Evolutionary conservation across 2,329 filamentous ascomycete species (phyloP), one percentile per base, ranked within the genome.

Genomic region (Curvularia spicifera): DNA sequence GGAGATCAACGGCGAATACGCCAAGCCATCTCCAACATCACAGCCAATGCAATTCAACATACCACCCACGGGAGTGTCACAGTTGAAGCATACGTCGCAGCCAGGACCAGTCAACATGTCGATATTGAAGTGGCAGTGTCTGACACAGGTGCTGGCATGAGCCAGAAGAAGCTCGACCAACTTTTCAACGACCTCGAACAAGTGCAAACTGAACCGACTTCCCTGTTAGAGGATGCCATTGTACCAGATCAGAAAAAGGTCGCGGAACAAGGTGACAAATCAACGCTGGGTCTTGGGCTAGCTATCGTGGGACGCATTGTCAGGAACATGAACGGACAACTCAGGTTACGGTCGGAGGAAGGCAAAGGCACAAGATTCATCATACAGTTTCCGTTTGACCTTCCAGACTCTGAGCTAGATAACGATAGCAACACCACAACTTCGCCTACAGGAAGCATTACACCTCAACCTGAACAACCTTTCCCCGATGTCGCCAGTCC

Each of bases 301-400:
- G 93, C 93, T 0, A 83, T 96, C 12, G 93, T 96, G n/a, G 90
- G 91, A 15, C 86, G 93, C 37, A 91, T 92, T 35, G 83, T 97
- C 31, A 86, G 88, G n/a, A 96, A 93, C 70, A 95, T 96, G 91
- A 89, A 94, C 57, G 93, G 93, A 0, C 93, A 96, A 69, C 77
- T 97, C 29, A 87, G 91, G 1, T 79, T 97, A 1, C 94, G 93
- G 69, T 96, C 92, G 0, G 91, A 95, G 68, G 85, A 90, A 71
- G 90, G 90, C 1, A 90, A 89, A 67, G 93, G 93, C 0, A 93
- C 92, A 18, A 84, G 90, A 51, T 96, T 97, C 63, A 87, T 92
- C 20, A 86, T 97, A 24, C 86, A 91, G 62, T 79, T 97, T 29
- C 89, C 90, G 0, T 95, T 97, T 63, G 82, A 87, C 7, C 72